Evolutionary conservation across 768 basidiomycete species (phyloP).

Genomic region (Podaxis sp.): DNA sequence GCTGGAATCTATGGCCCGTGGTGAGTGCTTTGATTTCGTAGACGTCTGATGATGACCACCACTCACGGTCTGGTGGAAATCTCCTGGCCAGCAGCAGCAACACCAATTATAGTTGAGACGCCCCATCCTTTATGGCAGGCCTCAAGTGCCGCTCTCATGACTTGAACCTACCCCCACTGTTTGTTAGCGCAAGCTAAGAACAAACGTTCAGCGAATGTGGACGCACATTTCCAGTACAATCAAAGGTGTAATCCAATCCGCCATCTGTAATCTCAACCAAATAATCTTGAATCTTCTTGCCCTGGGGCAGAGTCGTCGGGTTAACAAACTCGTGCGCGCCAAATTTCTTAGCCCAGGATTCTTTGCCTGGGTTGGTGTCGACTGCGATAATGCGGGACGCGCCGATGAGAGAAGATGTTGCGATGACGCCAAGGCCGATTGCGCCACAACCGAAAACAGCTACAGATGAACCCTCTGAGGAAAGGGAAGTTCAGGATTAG

Average conservation of each 20-base stretch:
- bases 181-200: not conserved
- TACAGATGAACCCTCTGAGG: constrained; percentile 75
- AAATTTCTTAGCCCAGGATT: constrained; percentile 87
- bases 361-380: constrained; percentile 86
- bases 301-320: constrained; percentile 68
- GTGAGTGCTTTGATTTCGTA: not conserved
- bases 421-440: constrained; percentile 91
- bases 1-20: constrained; percentile 29
- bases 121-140: constrained; percentile 99
- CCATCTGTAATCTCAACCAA: constrained; percentile 94
- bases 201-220: not conserved
- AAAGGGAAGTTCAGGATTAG: constrained; percentile 3
- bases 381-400: constrained; percentile 90
- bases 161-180: constrained; percentile 58
- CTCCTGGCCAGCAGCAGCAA: constrained; percentile 96
- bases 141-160: constrained; percentile 95
- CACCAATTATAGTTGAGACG: constrained; percentile 92
- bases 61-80: constrained; percentile 85
- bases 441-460: constrained; percentile 97
- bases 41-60: not conserved
- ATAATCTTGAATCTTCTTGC: constrained; percentile 84
- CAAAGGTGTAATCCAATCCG: constrained; percentile 95
- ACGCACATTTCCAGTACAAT: constrained; percentile 85
- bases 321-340: constrained; percentile 96
- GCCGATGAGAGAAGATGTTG: constrained; percentile 73